Conservation (phyloP, 441 rosid genomes). For the Erysimum cheiri region DNA sequence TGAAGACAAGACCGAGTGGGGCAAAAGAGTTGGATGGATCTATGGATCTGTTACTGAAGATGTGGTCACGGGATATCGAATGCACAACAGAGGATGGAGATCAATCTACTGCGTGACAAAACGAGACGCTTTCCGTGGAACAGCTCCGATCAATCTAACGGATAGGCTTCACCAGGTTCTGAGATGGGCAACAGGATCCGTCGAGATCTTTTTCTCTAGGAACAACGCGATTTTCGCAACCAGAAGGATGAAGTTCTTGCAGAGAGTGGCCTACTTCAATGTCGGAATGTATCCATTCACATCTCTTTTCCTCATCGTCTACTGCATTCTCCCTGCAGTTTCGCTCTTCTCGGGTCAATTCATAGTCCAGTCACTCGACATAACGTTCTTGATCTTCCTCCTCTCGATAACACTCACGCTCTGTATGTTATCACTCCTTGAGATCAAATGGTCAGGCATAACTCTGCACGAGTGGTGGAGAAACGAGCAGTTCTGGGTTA, state of each 20-base stretch:
- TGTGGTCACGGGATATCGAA: constrained; percentile 53
- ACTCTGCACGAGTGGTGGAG: constrained; percentile 50
- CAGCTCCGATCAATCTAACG: constrained; percentile 56
- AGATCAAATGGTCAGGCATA: constrained; percentile 52
- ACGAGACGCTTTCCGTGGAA: constrained; percentile 53
- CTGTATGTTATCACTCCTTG: constrained; percentile 38
- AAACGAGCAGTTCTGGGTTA: constrained; percentile 50
- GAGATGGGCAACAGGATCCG: constrained; percentile 57
- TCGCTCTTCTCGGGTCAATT: constrained; percentile 47
- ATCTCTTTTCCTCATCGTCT: constrained; percentile 46
- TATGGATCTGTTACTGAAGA: constrained; percentile 54
- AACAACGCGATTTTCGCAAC: no score
- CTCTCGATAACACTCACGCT: constrained; percentile 36
- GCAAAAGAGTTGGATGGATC: constrained; percentile 55
- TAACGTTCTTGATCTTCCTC: constrained; percentile 39
- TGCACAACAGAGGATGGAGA: constrained; percentile 58
- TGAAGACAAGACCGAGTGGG: constrained; percentile 60
- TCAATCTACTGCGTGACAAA: constrained; percentile 55
- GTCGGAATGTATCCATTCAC: constrained; percentile 52
- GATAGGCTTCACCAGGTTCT: constrained; percentile 57
- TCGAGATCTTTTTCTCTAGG: constrained; percentile 48
- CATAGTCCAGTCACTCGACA: constrained; percentile 40
- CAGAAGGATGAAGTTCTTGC: constrained; percentile 44
- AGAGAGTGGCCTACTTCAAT: constrained; percentile 48
- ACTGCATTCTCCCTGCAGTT: constrained; percentile 48